These are phyloP conservation scores for Candida gigantensis DNA, from an alignment of 1,139 yeast genomes.

Conservation along the genomic window DNA sequence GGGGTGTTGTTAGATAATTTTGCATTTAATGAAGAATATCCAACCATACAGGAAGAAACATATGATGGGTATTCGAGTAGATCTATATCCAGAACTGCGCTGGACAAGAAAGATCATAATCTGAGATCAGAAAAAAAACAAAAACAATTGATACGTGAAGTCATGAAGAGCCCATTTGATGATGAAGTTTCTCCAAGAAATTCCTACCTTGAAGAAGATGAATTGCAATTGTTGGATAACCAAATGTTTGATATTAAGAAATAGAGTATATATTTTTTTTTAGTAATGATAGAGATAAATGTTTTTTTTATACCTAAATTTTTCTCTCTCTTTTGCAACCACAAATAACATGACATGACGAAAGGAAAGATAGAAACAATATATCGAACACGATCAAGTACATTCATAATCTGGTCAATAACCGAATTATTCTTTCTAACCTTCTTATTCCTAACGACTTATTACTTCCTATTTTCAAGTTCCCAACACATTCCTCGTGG, in stretches of 20 bases:
- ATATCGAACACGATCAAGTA: background rate
- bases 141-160: slow-evolving; percentile 5
- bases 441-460: slow-evolving; percentile 3
- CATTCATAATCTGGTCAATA: slow-evolving; percentile 3
- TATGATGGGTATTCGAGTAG: slow-evolving; percentile 20
- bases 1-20: slow-evolving; percentile 8
- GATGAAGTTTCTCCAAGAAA: slow-evolving; percentile 9
- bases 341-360: too few species aligned
- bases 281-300: slow-evolving; percentile 1
- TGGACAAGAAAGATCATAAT: too few species aligned
- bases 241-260: slow-evolving; percentile 10
- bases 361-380: background rate
- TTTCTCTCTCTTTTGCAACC: slow-evolving; percentile 6
- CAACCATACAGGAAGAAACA: slow-evolving; percentile 16
- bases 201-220: slow-evolving; percentile 32
- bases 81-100: slow-evolving; percentile 7
- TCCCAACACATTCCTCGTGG: slow-evolving; percentile 8
- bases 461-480: slow-evolving; percentile 6
- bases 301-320: background rate
- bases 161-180: slow-evolving; percentile 5
- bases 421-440: background rate
- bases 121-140: slow-evolving; percentile 6
- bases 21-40: slow-evolving; percentile 19
- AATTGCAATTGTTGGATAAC: slow-evolving; percentile 27
- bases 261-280: background rate